These are phyloP conservation scores for Aspergillus felis DNA, from an alignment of 2,329 filamentous ascomycete genomes.

Conservation along the genomic window DNA sequence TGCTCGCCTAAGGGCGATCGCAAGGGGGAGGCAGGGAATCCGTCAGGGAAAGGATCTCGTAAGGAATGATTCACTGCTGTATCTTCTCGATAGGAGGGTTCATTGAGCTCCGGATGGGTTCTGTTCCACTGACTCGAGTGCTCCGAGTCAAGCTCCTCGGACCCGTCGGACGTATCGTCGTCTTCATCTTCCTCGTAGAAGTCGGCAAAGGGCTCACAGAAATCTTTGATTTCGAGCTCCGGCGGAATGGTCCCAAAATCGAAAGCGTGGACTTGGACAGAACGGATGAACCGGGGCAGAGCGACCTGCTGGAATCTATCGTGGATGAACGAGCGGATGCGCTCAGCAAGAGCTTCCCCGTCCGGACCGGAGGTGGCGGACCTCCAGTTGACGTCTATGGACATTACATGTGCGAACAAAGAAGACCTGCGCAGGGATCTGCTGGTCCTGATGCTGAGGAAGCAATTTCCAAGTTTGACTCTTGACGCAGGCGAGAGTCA, in stretches of 20 bases:
- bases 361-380: slow-evolving; percentile 85
- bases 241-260: slow-evolving; percentile 83
- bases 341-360: slow-evolving; percentile 75
- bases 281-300: slow-evolving; percentile 93
- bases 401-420: slow-evolving; percentile 59
- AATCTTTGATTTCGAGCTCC: slow-evolving; percentile 88
- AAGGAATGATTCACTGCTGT: slow-evolving; percentile 23
- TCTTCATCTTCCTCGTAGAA: slow-evolving; percentile 81
- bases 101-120: slow-evolving; percentile 20
- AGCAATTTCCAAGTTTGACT: not conserved
- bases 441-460: not conserved
- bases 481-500: not conserved
- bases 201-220: slow-evolving; percentile 90
- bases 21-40: slow-evolving; percentile 28
- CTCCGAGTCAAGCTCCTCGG: slow-evolving; percentile 29
- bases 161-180: slow-evolving; percentile 41
- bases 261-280: slow-evolving; percentile 90
- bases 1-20: slow-evolving; percentile 36
- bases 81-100: slow-evolving; percentile 30
- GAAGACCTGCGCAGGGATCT: not conserved
- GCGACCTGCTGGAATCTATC: slow-evolving; percentile 90
- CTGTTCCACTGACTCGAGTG: slow-evolving; percentile 20
- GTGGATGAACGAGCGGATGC: slow-evolving; percentile 89
- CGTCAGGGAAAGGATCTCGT: slow-evolving; percentile 27
- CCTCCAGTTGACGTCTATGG: slow-evolving; percentile 96